phyloP scores from a whole-genome alignment of 2,329 filamentous ascomycete genomes.

The Elsinoe fawcettii region DNA sequence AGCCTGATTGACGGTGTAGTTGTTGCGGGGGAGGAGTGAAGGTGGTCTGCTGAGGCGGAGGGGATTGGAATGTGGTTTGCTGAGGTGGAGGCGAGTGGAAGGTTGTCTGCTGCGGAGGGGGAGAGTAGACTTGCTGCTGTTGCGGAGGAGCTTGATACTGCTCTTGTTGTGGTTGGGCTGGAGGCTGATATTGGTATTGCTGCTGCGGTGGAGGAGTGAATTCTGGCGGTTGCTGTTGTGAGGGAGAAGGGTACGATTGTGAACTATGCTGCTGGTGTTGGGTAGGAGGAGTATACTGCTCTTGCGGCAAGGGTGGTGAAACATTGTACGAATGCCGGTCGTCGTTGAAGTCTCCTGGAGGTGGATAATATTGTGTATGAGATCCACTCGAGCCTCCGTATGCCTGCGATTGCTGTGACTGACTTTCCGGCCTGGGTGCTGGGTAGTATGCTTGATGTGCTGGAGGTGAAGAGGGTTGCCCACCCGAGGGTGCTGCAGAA shows the following conservation, averaged over 20 bases:
- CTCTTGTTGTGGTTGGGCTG: background rate
- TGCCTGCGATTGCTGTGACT: background rate
- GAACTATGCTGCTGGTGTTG: background rate
- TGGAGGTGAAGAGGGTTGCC: background rate
- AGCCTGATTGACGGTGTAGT: constrained; percentile 15
- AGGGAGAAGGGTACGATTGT: background rate
- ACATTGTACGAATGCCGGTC: constrained; percentile 3
- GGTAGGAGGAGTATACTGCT: constrained; percentile 4
- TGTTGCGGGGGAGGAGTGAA: constrained; percentile 16
- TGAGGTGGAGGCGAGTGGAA: constrained; percentile 18
- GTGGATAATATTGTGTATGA: constrained; percentile 12
- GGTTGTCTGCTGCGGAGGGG: constrained; percentile 10
- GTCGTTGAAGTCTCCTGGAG: constrained; percentile 2
- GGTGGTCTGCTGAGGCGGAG: constrained; percentile 14
- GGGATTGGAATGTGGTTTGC: background rate
- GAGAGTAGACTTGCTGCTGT: constrained; percentile 16
- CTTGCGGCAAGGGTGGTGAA: constrained; percentile 4
- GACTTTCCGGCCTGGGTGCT: background rate
- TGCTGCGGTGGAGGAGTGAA: constrained; percentile 3
- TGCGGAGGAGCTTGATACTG: background rate
- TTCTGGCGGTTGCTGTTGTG: background rate
- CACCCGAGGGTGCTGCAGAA: background rate
- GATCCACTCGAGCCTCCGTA: background rate
- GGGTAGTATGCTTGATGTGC: constrained; percentile 13
- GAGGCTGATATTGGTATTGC: background rate